A percentile compares a stretch with the other conserved stretches of the same genome.
Conservation (phyloP, 2,329 filamentous ascomycete species). For the Akanthomyces uredinophilus region DNA sequence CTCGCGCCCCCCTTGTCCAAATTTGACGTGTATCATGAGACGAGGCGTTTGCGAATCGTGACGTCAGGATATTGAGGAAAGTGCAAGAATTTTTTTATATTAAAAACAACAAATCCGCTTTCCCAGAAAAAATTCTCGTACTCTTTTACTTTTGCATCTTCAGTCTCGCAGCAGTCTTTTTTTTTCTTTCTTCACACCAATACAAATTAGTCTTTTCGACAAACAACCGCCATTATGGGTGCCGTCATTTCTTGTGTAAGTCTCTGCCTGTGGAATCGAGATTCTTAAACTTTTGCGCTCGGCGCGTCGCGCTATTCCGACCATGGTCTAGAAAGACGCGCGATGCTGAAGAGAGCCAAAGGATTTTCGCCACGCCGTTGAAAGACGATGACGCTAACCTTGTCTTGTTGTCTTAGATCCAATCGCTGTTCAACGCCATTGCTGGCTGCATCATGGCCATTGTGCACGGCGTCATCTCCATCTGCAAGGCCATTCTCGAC, state of each 20-base stretch:
- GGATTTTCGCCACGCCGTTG: too few relatives aligned
- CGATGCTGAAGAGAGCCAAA: too few relatives aligned
- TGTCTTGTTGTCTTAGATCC: constrained; percentile 41
- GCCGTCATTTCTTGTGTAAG: constrained; percentile 80
- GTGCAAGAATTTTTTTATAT: background rate
- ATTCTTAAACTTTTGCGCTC: background rate
- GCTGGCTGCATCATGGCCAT: constrained; percentile 63
- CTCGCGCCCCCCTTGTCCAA: background rate
- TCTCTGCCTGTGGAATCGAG: constrained; percentile 22
- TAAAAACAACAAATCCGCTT: background rate
- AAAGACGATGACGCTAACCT: background rate
- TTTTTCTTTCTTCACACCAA: background rate
- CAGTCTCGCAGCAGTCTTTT: background rate
- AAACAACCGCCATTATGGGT: constrained; percentile 54
- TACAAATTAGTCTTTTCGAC: too few relatives aligned
- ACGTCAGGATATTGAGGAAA: constrained; percentile 13
- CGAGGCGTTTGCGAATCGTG: constrained; percentile 3
- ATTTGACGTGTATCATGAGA: constrained; percentile 1
- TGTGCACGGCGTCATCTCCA: constrained; percentile 59
- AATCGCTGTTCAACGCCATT: constrained; percentile 57
- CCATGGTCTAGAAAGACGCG: background rate
- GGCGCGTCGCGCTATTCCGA: background rate
- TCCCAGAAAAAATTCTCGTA: background rate
- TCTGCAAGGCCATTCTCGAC: constrained; percentile 62
- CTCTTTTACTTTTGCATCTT: background rate